These are phyloP conservation scores for Mariannaea elegans DNA, from an alignment of 2,329 filamentous ascomycete species.

Conservation along the genomic window DNA sequence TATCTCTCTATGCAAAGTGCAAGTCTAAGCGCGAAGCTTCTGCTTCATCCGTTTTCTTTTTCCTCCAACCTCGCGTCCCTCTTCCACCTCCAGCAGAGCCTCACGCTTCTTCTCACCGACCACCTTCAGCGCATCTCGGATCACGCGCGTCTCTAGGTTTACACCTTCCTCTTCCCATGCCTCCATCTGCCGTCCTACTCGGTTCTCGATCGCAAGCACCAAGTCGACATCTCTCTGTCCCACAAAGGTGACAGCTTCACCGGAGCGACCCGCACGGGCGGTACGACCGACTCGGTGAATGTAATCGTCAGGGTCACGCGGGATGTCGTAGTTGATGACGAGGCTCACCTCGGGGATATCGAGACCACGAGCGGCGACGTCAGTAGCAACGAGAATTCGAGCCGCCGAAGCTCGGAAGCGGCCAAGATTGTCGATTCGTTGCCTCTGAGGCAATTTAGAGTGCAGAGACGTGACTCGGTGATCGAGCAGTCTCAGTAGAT, in stretches of 20 bases:
- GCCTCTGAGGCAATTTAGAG: conserved; percentile 83
- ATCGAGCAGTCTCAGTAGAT: conserved; percentile 83
- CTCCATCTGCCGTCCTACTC: conserved; percentile 82
- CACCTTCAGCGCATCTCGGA: conserved; percentile 84
- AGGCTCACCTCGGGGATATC: conserved; percentile 93
- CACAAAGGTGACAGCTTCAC: conserved; percentile 86
- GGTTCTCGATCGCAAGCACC: conserved; percentile 86
- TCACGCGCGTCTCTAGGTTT: conserved; percentile 89
- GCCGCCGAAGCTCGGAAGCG: conserved; percentile 91
- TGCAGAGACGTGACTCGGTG: conserved; percentile 94
- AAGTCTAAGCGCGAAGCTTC: conserved; percentile 55
- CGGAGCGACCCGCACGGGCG: conserved; percentile 85
- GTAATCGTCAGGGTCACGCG: conserved; percentile 96
- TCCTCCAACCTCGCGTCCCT: conserved; percentile 90
- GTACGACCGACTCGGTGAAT: conserved; percentile 97
- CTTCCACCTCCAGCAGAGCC: conserved; percentile 88
- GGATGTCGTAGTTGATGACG: conserved; percentile 95
- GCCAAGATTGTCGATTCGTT: conserved; percentile 86
- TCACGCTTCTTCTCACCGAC: conserved; percentile 97
- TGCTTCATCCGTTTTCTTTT: conserved; percentile 73
- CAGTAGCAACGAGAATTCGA: conserved; percentile 90
- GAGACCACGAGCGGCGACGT: conserved; percentile 92
- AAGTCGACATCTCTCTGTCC: conserved; percentile 93
- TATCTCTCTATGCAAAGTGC: not conserved
- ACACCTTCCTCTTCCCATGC: conserved; percentile 91